Percentiles rank a stretch among this genome's conserved stretches.
Evolutionary conservation across 371 early-diverging fungal species (phyloP).

Genomic region (Rhizopus microsporus): DNA sequence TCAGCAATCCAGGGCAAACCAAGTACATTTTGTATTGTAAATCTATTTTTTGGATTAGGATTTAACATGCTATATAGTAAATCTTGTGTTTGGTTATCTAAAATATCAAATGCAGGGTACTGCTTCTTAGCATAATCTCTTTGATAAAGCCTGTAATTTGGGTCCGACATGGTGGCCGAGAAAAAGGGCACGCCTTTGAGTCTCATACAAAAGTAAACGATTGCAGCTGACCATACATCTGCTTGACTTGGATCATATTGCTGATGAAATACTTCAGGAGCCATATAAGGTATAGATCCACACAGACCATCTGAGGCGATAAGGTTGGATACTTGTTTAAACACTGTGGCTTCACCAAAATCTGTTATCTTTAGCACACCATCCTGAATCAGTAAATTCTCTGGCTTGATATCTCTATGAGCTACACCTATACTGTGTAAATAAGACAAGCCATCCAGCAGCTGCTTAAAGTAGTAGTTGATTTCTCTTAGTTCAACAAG

Average conservation of each 20-base stretch:
- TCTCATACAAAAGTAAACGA: conserved; percentile 81
- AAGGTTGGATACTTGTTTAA: conserved; percentile 65
- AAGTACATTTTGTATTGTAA: conserved; percentile 40
- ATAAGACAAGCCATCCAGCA: conserved; percentile 93
- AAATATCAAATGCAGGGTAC: conserved; percentile 56
- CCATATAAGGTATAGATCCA: conserved; percentile 90
- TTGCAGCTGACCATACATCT: conserved; percentile 86
- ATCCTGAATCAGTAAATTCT: conserved; percentile 91
- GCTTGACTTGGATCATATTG: conserved; percentile 74
- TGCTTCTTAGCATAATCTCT: conserved; percentile 10
- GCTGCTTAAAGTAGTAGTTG: conserved; percentile 73
- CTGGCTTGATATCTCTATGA: conserved; percentile 86
- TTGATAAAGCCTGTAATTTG: conserved; percentile 68
- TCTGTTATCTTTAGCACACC: conserved; percentile 92
- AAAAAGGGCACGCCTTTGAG: conserved; percentile 69
- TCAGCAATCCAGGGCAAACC: conserved; percentile 45
- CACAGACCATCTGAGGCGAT: conserved; percentile 77
- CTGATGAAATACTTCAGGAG: conserved; percentile 77
- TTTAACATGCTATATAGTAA: conserved; percentile 49
- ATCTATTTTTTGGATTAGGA: conserved; percentile 43
- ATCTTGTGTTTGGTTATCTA: conserved; percentile 22
- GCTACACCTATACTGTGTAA: conserved; percentile 93
- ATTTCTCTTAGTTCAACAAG: conserved; percentile 43
- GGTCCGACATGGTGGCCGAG: conserved; percentile 53
- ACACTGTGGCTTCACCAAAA: conserved; percentile 95